Conservation (phyloP, 768 basidiomycete species). For the Leucocoprinus sp. region DNA sequence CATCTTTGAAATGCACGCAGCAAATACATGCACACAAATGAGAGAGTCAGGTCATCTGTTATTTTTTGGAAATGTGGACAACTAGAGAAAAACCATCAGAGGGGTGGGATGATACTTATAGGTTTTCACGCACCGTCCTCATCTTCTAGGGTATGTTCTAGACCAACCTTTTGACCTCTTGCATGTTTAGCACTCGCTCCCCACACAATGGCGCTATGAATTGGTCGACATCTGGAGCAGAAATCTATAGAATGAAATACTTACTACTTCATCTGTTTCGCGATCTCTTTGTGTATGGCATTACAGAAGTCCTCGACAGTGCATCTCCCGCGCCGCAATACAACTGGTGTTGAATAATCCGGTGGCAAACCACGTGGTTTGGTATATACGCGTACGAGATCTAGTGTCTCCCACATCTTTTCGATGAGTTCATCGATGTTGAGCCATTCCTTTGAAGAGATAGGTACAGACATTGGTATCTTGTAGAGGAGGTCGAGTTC, state of each 20-base stretch:
- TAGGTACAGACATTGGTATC: constrained; percentile 92
- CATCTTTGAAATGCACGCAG: too few species aligned
- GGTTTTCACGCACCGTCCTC: constrained; percentile 71
- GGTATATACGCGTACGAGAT: constrained; percentile 93
- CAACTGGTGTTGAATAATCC: constrained; percentile 88
- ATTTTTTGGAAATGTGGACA: constrained; percentile 35
- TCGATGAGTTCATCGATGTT: constrained; percentile 93
- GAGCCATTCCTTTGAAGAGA: constrained; percentile 91
- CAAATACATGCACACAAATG: too few species aligned
- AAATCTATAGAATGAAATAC: constrained; percentile 18
- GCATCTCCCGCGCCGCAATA: constrained; percentile 58
- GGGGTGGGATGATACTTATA: constrained; percentile 33
- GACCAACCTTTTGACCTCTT: constrained; percentile 90
- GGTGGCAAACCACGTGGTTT: constrained; percentile 88
- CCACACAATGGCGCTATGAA: constrained; percentile 79
- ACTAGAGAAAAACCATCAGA: constrained; percentile 8
- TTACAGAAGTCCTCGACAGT: constrained; percentile 87
- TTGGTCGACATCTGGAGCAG: background rate
- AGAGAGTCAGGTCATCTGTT: constrained; percentile 6
- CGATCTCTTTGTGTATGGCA: constrained; percentile 94
- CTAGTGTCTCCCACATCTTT: constrained; percentile 88
- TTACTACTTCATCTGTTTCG: constrained; percentile 95
- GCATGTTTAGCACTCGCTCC: constrained; percentile 96
- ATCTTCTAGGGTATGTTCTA: constrained; percentile 81
- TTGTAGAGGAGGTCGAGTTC: constrained; percentile 93